These are phyloP conservation scores for Eugenia klotzschiana DNA, from an alignment of 441 rosid genomes.

Conservation along the genomic window DNA sequence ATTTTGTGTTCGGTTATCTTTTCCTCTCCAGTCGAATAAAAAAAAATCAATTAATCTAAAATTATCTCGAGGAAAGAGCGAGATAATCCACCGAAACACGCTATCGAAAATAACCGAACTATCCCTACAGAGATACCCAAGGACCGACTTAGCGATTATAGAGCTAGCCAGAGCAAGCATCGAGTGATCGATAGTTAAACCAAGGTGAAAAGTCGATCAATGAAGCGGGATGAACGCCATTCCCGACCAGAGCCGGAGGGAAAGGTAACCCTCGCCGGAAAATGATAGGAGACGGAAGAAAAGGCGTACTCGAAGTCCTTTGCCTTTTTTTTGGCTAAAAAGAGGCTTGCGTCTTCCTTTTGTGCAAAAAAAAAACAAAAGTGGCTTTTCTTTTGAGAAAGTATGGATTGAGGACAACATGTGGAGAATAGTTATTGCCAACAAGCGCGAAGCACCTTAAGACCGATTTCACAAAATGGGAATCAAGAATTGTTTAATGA, in stretches of 20 bases:
- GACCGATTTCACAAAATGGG: too few relatives aligned
- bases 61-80: background rate
- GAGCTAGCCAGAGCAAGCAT: background rate
- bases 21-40: background rate
- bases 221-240: background rate
- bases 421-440: background rate
- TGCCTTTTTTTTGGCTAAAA: background rate
- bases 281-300: background rate
- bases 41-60: background rate
- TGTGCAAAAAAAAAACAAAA: background rate
- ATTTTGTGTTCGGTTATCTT: background rate
- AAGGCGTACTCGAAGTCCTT: background rate
- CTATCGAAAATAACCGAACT: background rate
- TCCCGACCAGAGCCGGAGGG: background rate
- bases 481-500: too few relatives aligned
- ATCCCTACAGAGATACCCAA: background rate
- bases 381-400: background rate
- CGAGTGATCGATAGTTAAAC: background rate
- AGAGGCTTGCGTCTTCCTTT: background rate
- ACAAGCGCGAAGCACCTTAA: background rate
- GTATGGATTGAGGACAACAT: background rate
- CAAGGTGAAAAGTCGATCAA: background rate
- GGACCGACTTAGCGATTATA: background rate
- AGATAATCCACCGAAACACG: rapidly evolving
- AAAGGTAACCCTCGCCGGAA: background rate